Base-by-base conservation (phyloP, 768 basidiomycete genomes). In the Leccinum ochraceum region DNA sequence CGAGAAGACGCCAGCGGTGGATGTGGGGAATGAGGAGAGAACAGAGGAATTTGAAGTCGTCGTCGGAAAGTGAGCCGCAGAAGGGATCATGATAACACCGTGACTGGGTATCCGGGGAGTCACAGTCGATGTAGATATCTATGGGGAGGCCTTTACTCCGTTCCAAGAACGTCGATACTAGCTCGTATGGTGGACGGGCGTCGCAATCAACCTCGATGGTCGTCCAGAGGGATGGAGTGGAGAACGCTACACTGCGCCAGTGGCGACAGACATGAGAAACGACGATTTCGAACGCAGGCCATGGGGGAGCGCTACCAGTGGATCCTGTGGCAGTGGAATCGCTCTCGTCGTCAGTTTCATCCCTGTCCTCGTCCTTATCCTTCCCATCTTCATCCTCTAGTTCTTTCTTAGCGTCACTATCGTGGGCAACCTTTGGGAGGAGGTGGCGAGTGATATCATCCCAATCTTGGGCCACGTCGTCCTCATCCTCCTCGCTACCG, bases 221-320 rank as follows among this genome's bases (percentile, higher is more conserved):
- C 11, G 81, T 82, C 87, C 87, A 89, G 17, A 89, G 77, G 9
- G 75, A 73, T 1, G 85, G 83, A 0, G 81, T 82, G 32, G 79
- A 79, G 30, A 88, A 57, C 3, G 85, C 81, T 2, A 80, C 64
- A 37, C 72, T 74, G 53, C 86, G 83, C 87, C 87, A 88, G 59
- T 80, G 83, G 26, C 66, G 74, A 69, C 86, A 88, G 10, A 87
- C 81, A 64, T 86, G 86, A 17, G 86, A 86, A 14, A 81, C 84
- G 64, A 85, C 74, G 30, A 86, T 73, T 63, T 81, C 79, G 68
- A 86, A 86, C 2, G 76, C 59, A 36, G 71, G 73, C 50, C 39
- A 49, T n/a, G 52, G 11, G 24, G 50, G 20, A 51, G 7, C 4
- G 3, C n/a, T 10, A 37, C 53, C 60, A 20, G 60, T 61, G 34